Percentiles rank a stretch among this genome's conserved stretches.
Evolutionary conservation across 495 filamentous ascomycete species (phyloP).

Genomic region (Aspergillus sclerotioniger): DNA sequence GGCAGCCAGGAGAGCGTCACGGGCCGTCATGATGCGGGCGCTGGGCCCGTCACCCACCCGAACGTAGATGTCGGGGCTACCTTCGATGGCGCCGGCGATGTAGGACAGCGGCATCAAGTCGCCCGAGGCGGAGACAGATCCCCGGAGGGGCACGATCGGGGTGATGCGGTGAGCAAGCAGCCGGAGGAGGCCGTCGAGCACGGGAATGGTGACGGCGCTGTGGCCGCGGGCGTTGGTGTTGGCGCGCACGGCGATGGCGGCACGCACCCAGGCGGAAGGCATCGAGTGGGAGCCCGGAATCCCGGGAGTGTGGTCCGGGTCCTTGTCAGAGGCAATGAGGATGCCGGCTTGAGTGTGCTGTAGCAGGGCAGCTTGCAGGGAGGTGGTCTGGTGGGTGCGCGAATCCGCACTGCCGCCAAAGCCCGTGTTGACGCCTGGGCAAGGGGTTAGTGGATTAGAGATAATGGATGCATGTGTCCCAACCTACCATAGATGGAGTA

Average conservation of each 20-base stretch:
- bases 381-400: slow-evolving; percentile 36
- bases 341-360: slow-evolving; percentile 55
- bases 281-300: slow-evolving; percentile 33
- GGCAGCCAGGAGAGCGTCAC: slow-evolving; percentile 16
- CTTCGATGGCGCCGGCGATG: slow-evolving; percentile 57
- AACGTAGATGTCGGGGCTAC: slow-evolving; percentile 47
- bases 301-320: slow-evolving; percentile 16
- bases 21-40: slow-evolving; percentile 17
- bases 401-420: slow-evolving; percentile 67
- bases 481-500: slow-evolving; percentile 22
- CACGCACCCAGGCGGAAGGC: slow-evolving; percentile 53
- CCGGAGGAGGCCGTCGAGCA: slow-evolving; percentile 48
- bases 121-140: slow-evolving; percentile 62
- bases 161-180: slow-evolving; percentile 49
- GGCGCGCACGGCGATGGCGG: slow-evolving; percentile 54
- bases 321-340: slow-evolving; percentile 33
- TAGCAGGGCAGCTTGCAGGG: slow-evolving; percentile 51
- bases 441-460: background rate
- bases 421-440: slow-evolving; percentile 61
- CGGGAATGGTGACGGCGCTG: slow-evolving; percentile 50
- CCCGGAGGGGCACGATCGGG: slow-evolving; percentile 56
- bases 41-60: slow-evolving; percentile 5
- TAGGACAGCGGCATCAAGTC: slow-evolving; percentile 62
- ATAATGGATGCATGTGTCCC: background rate
- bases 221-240: slow-evolving; percentile 59